Base-by-base conservation (phyloP, 176 grass and related monocot genomes). In the Aechmea fasciata region DNA sequence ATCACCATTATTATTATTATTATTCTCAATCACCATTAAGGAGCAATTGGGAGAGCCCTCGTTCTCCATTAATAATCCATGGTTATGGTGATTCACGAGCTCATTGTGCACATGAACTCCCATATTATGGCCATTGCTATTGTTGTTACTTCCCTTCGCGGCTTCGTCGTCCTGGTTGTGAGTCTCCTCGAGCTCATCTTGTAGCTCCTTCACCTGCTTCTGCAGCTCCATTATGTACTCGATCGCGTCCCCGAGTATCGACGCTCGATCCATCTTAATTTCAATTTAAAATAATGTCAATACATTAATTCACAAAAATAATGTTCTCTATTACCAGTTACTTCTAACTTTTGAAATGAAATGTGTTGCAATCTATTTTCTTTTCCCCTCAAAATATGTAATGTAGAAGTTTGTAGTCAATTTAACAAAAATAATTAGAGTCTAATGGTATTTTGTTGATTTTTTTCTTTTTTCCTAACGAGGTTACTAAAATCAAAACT, bases 231-330 rank as follows among this genome's bases (percentile, higher is more conserved):
- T 81, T 75, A 97, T 91, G 79, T 97, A 97, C 69, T 97, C 86
- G 73, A 97, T 97, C 0, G 94, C 89, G 64, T 97, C 86, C 17
- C 89, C 94, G 1, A 92, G 86, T 49, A 97, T 97, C 18, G 94
- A 92, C 5, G 93, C 89, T 2, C 85, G 82, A 65, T 92, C 93
- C 93, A 96, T 96, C 93, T 96, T 63, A 9, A 57, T 57, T 9
- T 3, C 52, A 9, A 61, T 61, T 61, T 18, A 2, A 15, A 61
- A 61, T 19, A 61, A 41, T 41, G 7, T 41, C 33, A 5, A 41
- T 6, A 41, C 4, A 41, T 41, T 41, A 41, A 8, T 41, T 26
- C 25, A 26, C 2, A 26, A 26, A 26, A 26, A 26, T 26, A 26
- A 1, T 26, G 25, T 26, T 26, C 25, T 26, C 25, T 1, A 26